Conservation (phyloP, 192 early-diverging fungal species). For the Lunasporangiospora selenospora region DNA sequence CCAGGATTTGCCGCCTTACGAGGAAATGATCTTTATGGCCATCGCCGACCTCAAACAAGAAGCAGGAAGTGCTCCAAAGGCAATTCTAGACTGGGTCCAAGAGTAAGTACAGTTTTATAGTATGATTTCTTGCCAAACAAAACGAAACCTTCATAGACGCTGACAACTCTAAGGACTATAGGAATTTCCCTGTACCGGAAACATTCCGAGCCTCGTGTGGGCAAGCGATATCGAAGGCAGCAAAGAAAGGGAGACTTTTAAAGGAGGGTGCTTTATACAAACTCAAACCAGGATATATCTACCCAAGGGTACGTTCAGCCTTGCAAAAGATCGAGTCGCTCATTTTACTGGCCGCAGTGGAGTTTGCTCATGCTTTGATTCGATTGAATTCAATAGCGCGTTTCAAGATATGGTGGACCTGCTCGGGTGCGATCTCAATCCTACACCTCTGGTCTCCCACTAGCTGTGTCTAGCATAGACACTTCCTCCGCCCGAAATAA, state of each 20-base stretch:
- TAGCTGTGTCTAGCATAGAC: constrained; percentile 11
- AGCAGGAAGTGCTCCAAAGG: constrained; percentile 49
- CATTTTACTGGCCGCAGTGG: no score
- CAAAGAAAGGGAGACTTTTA: constrained; percentile 54
- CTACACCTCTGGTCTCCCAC: constrained; percentile 28
- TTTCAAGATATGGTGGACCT: constrained; percentile 13
- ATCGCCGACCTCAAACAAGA: constrained; percentile 47
- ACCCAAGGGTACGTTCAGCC: constrained; percentile 52
- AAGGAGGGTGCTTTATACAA: constrained; percentile 53
- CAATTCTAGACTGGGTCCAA: constrained; percentile 55
- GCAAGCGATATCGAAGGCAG: constrained; percentile 56
- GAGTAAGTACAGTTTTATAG: constrained; percentile 22
- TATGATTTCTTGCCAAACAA: background rate
- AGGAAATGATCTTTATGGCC: constrained; percentile 61
- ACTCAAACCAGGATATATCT: constrained; percentile 52
- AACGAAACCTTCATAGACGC: background rate
- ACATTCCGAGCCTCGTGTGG: constrained; percentile 53
- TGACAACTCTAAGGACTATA: background rate
- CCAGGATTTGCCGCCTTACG: constrained; percentile 53
- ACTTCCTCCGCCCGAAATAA: background rate
- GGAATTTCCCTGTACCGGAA: constrained; percentile 52
- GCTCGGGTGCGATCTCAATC: constrained; percentile 31
- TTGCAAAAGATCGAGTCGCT: background rate
- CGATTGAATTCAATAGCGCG: no score
- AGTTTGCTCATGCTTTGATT: no score